A percentile compares a stretch with the other conserved stretches of the same genome.
Conservation (phyloP, 1,284 basidiomycete genomes). For the Pisolithus thermaeus region DNA sequence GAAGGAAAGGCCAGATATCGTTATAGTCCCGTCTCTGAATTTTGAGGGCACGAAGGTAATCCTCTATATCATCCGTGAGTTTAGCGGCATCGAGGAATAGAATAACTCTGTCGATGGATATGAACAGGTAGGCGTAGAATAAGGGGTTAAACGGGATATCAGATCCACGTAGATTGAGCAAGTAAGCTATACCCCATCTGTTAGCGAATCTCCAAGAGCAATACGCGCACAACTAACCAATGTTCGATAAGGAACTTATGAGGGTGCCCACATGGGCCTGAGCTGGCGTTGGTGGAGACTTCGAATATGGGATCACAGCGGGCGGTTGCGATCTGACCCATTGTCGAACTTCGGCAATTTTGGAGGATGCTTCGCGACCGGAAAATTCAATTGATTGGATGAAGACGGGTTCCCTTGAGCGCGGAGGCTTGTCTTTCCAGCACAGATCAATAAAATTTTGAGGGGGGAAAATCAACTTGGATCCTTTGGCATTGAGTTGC, state of each 20-base stretch:
- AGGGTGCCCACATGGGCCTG: slow-evolving; percentile 65
- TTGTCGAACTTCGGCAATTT: slow-evolving; percentile 51
- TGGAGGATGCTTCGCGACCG: slow-evolving; percentile 56
- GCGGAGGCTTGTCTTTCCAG: slow-evolving; percentile 71
- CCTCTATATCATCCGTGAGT: slow-evolving; percentile 44
- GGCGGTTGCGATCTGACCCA: slow-evolving; percentile 62
- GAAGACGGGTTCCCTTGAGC: slow-evolving; percentile 67
- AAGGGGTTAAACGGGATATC: slow-evolving; percentile 88
- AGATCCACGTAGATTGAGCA: slow-evolving; percentile 78
- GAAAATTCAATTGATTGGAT: slow-evolving; percentile 72
- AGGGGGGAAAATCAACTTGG: slow-evolving; percentile 64
- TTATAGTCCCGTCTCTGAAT: slow-evolving; percentile 66
- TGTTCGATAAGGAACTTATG: slow-evolving; percentile 54
- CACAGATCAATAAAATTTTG: slow-evolving; percentile 85
- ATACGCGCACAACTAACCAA: slow-evolving; percentile 41
- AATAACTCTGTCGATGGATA: slow-evolving; percentile 55
- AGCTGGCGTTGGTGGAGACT: slow-evolving; percentile 49
- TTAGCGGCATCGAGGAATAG: slow-evolving; percentile 70
- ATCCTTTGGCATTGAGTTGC: slow-evolving; percentile 44
- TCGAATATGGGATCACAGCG: slow-evolving; percentile 56
- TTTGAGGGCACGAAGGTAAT: slow-evolving; percentile 55
- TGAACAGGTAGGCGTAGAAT: slow-evolving; percentile 79
- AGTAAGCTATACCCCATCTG: slow-evolving; percentile 47
- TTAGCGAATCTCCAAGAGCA: neutral
- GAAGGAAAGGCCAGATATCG: slow-evolving; percentile 77